Conservation (phyloP, 495 filamentous ascomycete species). For the Hypoxylon perforatum region DNA sequence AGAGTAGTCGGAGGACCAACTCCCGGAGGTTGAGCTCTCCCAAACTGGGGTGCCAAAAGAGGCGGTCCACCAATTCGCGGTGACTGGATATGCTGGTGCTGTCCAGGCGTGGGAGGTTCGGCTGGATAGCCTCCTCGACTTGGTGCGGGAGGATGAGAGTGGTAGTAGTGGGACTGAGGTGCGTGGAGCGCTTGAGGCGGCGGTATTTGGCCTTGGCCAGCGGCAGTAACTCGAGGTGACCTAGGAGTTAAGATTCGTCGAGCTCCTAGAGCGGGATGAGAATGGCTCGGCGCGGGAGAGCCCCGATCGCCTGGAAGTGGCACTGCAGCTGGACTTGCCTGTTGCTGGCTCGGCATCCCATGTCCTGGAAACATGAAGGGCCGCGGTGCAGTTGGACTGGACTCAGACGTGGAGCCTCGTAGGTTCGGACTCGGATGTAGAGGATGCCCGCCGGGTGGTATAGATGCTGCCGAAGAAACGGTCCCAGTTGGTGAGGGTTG, state of each 20-base stretch:
- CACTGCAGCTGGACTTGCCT: conserved; percentile 42
- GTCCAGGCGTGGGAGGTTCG: conserved; percentile 32
- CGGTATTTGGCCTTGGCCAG: conserved; percentile 57
- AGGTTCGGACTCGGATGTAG: conserved; percentile 38
- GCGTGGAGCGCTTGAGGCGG: conserved; percentile 59
- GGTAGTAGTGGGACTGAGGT: conserved; percentile 54
- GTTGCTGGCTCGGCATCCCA: conserved; percentile 43
- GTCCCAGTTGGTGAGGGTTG: conserved; percentile 34
- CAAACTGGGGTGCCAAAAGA: conserved; percentile 51
- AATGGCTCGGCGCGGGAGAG: conserved; percentile 54
- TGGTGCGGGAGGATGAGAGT: conserved; percentile 49
- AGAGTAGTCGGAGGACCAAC: conserved; percentile 48
- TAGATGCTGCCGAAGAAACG: conserved; percentile 35
- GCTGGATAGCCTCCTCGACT: conserved; percentile 29
- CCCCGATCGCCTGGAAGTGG: conserved; percentile 48
- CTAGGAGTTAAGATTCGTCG: conserved; percentile 72
- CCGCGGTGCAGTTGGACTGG: conserved; percentile 45
- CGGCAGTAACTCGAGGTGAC: conserved; percentile 66
- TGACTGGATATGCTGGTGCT: conserved; percentile 32
- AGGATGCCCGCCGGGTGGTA: conserved; percentile 20
- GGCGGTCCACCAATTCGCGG: conserved; percentile 48
- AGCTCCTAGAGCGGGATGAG: conserved; percentile 50
- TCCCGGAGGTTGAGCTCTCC: conserved; percentile 43
- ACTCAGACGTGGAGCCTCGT: conserved; percentile 42
- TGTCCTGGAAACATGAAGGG: conserved; percentile 44